Evolutionary conservation across 1,284 basidiomycete genomes (phyloP), one percentile per base, ranked within the genome.

Genomic region (Uromyces viciae-fabae): DNA sequence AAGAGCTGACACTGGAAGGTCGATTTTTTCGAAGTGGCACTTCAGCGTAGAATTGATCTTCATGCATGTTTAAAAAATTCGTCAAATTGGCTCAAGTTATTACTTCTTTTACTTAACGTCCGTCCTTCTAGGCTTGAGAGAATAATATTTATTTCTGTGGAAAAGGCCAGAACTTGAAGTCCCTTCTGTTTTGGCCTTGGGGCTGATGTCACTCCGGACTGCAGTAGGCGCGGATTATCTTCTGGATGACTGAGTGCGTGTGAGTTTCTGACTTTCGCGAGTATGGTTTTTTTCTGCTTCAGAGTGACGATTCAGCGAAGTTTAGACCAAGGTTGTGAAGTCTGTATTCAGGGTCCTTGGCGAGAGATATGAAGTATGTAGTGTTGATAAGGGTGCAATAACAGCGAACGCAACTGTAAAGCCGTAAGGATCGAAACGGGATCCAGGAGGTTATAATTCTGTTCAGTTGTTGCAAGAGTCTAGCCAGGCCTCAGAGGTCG

Each of bases 21-120:
- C 73, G 73, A 60, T 64, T 75, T 38, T 38, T 62, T 11, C 73
- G 73, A 3, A 75, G 25, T 3, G 73, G 58, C n/a, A 64, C 73
- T 40, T 75, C 73, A 15, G 73, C 73, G 19, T 75, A 75, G 31
- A 75, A 75, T 42, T 46, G 56, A 43, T 75, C 73, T 42, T 75
- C 56, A 31, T 43, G 42, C 43, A 36, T 62, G n/a, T 75, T 28
- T 0, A 46, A 58, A 42, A 40, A 73, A 40, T 33, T 17, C 71
- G 56, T 73, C 33, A 73, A 25, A 31, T 33, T 49, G 68, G 28
- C 25, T 71, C 38, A 49, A 22, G n/a, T 33, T 31, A 2, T 71
- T 1, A 49, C 43, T 43, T 43, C 25, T 7, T 15, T 46, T 8
- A 4, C 38, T n/a, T 42, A 25, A 15, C 17, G 38, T 17, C 33